Conservation (phyloP, 2,329 filamentous ascomycete genomes). For the Thielaviopsis euricoi region DNA sequence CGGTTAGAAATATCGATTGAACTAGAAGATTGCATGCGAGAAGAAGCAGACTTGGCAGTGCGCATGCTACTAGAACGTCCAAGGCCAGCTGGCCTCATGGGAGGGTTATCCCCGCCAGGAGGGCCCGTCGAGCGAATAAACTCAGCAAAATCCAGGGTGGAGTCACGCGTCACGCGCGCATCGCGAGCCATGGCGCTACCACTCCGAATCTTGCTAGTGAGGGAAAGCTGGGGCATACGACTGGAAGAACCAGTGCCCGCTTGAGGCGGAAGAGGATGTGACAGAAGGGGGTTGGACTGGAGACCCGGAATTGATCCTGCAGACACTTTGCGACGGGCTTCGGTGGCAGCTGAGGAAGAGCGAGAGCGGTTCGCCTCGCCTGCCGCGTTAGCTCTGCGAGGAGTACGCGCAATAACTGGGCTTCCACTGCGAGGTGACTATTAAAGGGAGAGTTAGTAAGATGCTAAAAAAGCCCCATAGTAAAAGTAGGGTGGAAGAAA, state of each 20-base stretch:
- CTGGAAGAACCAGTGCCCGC: slow-evolving; percentile 12
- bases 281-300: slow-evolving; percentile 9
- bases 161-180: slow-evolving; percentile 52
- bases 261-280: slow-evolving; percentile 9
- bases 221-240: not conserved
- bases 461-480: not conserved
- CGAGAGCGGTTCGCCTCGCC: slow-evolving; percentile 26
- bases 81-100: slow-evolving; percentile 15
- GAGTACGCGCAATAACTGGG: slow-evolving; percentile 25
- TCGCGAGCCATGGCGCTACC: slow-evolving; percentile 40
- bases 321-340: slow-evolving; percentile 14
- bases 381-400: slow-evolving; percentile 31
- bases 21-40: slow-evolving; percentile 12
- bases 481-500: not conserved
- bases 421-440: slow-evolving; percentile 18
- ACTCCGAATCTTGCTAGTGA: not conserved
- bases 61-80: slow-evolving; percentile 23
- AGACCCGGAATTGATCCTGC: slow-evolving; percentile 8
- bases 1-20: slow-evolving; percentile 22
- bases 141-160: slow-evolving; percentile 68
- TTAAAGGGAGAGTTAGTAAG: slow-evolving; percentile 2
- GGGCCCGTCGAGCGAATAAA: slow-evolving; percentile 81
- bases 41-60: slow-evolving; percentile 21
- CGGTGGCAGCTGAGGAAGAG: slow-evolving; percentile 29
- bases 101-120: slow-evolving; percentile 24